Evolutionary conservation across 306 rosid species (phyloP), one percentile per base, ranked within the genome.

Genomic region (Carpinus fangiana): DNA sequence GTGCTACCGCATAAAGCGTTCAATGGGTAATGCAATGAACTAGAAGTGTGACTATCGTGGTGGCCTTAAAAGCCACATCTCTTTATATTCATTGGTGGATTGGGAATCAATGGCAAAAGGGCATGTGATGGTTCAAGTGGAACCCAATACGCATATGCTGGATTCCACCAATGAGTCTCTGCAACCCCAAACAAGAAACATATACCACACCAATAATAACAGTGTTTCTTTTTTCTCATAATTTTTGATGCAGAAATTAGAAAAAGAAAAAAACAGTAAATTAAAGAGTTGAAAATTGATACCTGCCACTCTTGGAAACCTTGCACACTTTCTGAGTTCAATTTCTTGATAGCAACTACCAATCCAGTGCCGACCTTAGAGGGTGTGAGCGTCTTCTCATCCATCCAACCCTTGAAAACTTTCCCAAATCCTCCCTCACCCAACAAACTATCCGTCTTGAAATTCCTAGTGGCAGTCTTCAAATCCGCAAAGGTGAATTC

Each of bases 281-380:
- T 12, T 14, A 12, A 36, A 48, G 72, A 48, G 45, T 36, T 71
- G 23, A 54, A 31, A 59, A 60, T 20, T 31, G 18, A 34, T 14
- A 90, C 98, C 93, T 90, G 92, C 98, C 98, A 95, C 50, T 95
- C 98, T 62, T 82, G 91, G 74, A 89, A 82, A 0, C 98, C 98
- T 75, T 95, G 98, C 60, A 85, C 4, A 61, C 95, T 94, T 85
- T 88, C 95, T 0, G 85, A 26, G 73, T 90, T 92, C 80, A 92
- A 73, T 85, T 89, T 90, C 86, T 94, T 90, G 14, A 94, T 78
- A 5, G 98, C 98, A 13, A 95, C 93, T 23, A 85, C 36, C 82
- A 87, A 82, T 59, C 92, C 98, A 73, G 80, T 70, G 1, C 86
- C 92, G 21, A 80, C 20, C 81, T 88, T 92, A 3, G 89, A 75